Base-by-base conservation (phyloP, 129 eudicot genomes). In the Smallanthus sonchifolius region DNA sequence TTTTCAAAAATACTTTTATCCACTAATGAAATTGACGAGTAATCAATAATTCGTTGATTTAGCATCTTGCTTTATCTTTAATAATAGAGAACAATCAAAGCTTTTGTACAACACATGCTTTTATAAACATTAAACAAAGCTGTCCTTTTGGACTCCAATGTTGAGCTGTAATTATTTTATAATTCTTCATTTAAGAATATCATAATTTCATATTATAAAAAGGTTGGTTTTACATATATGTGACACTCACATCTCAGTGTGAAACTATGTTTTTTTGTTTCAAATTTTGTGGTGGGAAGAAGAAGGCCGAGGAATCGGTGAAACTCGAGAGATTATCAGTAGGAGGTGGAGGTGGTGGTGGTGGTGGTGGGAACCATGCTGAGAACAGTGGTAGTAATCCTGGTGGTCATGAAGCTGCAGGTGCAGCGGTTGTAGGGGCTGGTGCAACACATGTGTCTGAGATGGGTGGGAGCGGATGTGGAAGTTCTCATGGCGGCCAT, bases 51-150 rank as follows among this genome's bases (percentile, higher is more conserved):
- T 35, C 16, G 30, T 77, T 69, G 52, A 34, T 44, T 69, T 59
- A 24, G 81, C 76, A 77, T 77, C 76, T 77, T 69, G 69, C 81
- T 77, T 77, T 70, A 77, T 32, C 76, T 69, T 77, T 77, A 69
- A 61, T 77, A 36, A 75, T 75, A 51, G 40, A 48, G 55, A 51
- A 75, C 37, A 77, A 69, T 39, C 71, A 68, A 60, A 38, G 76
- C 81, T 77, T 77, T 69, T 77, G 30, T 47, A 42, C 69, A 56
- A 47, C 79, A 75, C 43, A n/a, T n/a, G n/a, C n/a, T 55, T 65
- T 75, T 37, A 75, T 75, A 57, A 56, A 39, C 45, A 44, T 42
- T 68, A 77, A 67, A 55, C 38, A 67, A 42, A 24, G 1, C 38
- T 76, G 76, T 77, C 81, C 75, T 67, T 67, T 45, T 67, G 68